Evolutionary conservation across 768 basidiomycete genomes (phyloP).

Genomic region (Rhizopogon sp.): DNA sequence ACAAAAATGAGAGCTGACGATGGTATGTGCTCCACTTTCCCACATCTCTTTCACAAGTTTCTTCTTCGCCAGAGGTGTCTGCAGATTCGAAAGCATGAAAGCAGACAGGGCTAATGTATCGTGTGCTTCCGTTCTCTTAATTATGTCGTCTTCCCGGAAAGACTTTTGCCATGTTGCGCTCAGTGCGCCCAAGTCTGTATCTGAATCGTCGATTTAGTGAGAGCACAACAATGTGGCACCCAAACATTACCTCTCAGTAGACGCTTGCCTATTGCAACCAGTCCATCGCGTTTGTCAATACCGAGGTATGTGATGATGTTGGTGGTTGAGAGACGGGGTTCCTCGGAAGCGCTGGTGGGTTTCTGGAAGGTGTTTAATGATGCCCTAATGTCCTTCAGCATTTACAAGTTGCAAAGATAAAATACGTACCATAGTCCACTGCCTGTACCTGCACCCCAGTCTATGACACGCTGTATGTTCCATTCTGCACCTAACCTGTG

Average conservation of each 20-base stretch:
- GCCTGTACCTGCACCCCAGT: constrained; percentile 83
- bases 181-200: constrained; percentile 40
- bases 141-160: constrained; percentile 43
- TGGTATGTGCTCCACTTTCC: constrained; percentile 82
- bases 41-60: constrained; percentile 79
- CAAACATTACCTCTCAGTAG: constrained; percentile 45
- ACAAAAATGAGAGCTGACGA: constrained; percentile 43
- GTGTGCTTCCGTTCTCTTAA: constrained; percentile 37
- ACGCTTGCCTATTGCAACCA: constrained; percentile 61
- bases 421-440: constrained; percentile 72
- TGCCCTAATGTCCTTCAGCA: constrained; percentile 45
- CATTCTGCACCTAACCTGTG: constrained; percentile 59
- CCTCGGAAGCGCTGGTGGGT: constrained; percentile 21
- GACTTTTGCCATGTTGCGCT: constrained; percentile 51
- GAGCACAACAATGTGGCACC: constrained; percentile 11
- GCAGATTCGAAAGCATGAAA: constrained; percentile 76
- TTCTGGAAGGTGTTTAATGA: constrained; percentile 59
- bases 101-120: constrained; percentile 74
- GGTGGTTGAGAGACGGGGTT: constrained; percentile 39
- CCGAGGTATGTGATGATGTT: constrained; percentile 61
- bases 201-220: constrained; percentile 29
- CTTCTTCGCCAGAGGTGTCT: constrained; percentile 56
- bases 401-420: neutral
- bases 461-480: constrained; percentile 58
- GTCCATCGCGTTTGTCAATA: constrained; percentile 73